Percentiles rank a stretch among this genome's conserved stretches.
These are phyloP conservation scores for Fusarium subglutinans DNA, from an alignment of 2,329 filamentous ascomycete species.

Conservation along the genomic window DNA sequence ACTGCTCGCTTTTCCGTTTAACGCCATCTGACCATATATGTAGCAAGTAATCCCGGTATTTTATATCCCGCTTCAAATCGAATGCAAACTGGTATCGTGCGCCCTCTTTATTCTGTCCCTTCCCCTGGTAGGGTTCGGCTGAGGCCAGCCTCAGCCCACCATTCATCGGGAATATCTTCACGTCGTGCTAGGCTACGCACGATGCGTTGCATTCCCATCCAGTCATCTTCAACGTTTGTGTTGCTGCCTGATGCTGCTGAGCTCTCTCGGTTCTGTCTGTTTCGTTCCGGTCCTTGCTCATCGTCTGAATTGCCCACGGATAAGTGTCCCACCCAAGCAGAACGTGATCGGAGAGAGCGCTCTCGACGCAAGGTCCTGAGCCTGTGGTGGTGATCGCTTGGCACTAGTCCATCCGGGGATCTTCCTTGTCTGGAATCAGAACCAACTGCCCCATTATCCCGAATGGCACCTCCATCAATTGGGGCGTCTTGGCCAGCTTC, in stretches of 20 bases:
- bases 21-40: constrained; percentile 4
- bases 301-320: constrained; percentile 43
- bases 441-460: constrained; percentile 6
- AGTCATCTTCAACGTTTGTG: constrained; percentile 47
- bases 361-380: constrained; percentile 1
- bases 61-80: constrained; percentile 1
- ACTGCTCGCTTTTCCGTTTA: constrained; percentile 7
- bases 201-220: constrained; percentile 75
- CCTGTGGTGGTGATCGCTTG: neutral
- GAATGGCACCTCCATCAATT: constrained; percentile 6
- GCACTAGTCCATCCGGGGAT: constrained; percentile 19
- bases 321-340: constrained; percentile 41
- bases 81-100: neutral
- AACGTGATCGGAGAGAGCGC: constrained; percentile 5
- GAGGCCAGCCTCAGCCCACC: constrained; percentile 79
- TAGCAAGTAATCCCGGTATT: neutral
- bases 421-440: constrained; percentile 20
- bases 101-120: constrained; percentile 34
- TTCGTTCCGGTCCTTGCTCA: constrained; percentile 33
- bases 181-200: constrained; percentile 74
- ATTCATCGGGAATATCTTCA: constrained; percentile 82
- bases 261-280: constrained; percentile 30
- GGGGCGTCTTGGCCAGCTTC: constrained; percentile 27
- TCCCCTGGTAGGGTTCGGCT: constrained; percentile 62
- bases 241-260: constrained; percentile 30